Evolutionary conservation across 768 basidiomycete species (phyloP), one percentile per base, ranked within the genome.

Genomic region (Collybiopsis luxurians): DNA sequence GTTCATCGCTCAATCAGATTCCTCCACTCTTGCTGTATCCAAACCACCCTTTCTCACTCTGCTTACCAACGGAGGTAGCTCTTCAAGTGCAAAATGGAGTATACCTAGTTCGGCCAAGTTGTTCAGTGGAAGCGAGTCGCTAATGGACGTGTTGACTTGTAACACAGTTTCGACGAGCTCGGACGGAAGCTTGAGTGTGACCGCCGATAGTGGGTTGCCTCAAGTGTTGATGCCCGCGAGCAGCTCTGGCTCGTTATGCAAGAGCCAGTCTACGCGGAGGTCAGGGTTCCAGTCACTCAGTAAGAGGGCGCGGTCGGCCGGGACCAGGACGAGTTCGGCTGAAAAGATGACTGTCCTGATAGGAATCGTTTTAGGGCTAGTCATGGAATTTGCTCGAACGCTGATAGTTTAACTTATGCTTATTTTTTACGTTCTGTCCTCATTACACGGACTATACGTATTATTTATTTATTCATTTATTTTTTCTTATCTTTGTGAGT

Each of bases 81-180:
- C 71, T n/a, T 63, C 69, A 13, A 64, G 66, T 4, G 54, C 62
- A 10, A 65, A 30, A 19, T 55, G 54, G 54, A 46, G 27, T 31
- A 39, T 55, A 17, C 54, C 54, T 9, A 28, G 44, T 69, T 24
- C 66, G 58, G 24, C 85, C 81, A 81, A 74, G 65, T 36, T 72
- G 68, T 84, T 77, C 70, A 57, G 66, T 23, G 61, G 67, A 1
- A 69, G 72, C 51, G 75, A 80, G 61, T 64, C 51, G 30, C 70
- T 87, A 7, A 74, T 86, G 30, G 83, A 87, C 58, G 74, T 81
- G 26, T 61, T 86, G 28, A 79, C 76, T 7, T 87, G 85, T 64
- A 70, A 60, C 24, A 64, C 60, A 45, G 61, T 77, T 27, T 60
- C 59, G 1, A 73, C 75, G 7, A 73, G 71, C 54, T 63, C 64